Evolutionary conservation across 2,329 filamentous ascomycete genomes (phyloP), one percentile per base, ranked within the genome.

Genomic region (Botryotinia globosa): DNA sequence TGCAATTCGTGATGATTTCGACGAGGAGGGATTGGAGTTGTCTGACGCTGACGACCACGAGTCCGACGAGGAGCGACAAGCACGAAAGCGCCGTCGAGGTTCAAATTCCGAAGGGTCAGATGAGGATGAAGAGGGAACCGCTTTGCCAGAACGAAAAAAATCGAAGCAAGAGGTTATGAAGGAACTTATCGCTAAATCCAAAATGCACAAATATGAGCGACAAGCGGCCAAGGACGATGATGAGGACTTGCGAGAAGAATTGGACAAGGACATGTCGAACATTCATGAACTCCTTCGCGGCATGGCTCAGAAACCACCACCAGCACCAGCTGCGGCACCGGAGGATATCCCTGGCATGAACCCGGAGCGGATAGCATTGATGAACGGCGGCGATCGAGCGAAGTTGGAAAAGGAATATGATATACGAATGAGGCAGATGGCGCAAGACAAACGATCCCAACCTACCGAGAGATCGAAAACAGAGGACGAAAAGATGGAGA

Each of bases 141-240:
- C 85, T 32, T 84, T 90, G 75, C 94, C 94, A 0, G 92, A 95
- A 78, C 88, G 91, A 73, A 98, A 97, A 82, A 99, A 98, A 85
- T 91, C 91, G 4, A 98, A 98, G 83, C 92, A 96, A 71, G 96
- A 99, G 82, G 93, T 99, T 67, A 98, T 98, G 93, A 92, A 97
- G 79, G 97, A 99, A 82, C 87, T 99, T 74, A 98, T 99, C 77
- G 93, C 94, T 74, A 99, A 99, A 83, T 98, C 95, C 1, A 99
- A 99, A 81, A 86, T 93, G 75, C 88, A 98, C 87, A 98, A 97
- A 83, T 94, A 95, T 80, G 94, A 98, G 83, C 90, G 96, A 58
- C 96, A 99, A 82, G 91, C 93, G 74, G 89, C 90, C 42, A 98
- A 97, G 80, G 96, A 98, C 74, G 94, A 96, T 67, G 96, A 99